These are phyloP conservation scores for Pichia sp. DNA, from an alignment of 1,139 yeast species.

Conservation along the genomic window DNA sequence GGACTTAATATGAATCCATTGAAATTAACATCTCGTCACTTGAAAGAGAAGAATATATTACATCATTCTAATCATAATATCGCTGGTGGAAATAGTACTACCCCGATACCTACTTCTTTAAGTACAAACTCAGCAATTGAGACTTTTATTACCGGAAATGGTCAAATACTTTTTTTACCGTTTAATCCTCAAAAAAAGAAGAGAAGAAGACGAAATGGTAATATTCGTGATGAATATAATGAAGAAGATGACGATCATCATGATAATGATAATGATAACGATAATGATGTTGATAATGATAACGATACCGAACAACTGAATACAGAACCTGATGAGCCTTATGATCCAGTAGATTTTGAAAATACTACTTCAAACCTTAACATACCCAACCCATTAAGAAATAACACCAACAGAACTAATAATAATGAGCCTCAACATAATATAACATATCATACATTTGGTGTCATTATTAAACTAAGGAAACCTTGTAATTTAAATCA, in stretches of 20 bases:
- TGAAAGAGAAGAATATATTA: constrained; percentile 11
- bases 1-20: constrained; percentile 27
- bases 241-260: constrained; percentile 26
- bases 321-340: constrained; percentile 6
- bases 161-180: constrained; percentile 30
- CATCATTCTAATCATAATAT: background rate
- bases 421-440: constrained; percentile 16
- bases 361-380: background rate
- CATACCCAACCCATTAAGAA: background rate
- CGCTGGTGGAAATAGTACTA: background rate
- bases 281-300: constrained; percentile 7
- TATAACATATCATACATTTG: constrained; percentile 30
- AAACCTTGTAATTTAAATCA: constrained; percentile 24
- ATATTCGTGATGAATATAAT: constrained; percentile 19
- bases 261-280: constrained; percentile 19
- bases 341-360: constrained; percentile 5
- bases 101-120: constrained; percentile 6
- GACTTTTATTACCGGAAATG: constrained; percentile 28
- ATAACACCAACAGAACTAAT: background rate
- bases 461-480: constrained; percentile 26
- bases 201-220: constrained; percentile 16
- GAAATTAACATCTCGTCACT: constrained; percentile 16
- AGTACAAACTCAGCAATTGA: constrained; percentile 17
- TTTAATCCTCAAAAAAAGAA: constrained; percentile 28
- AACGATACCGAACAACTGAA: constrained; percentile 5